Base-by-base conservation (phyloP, 495 filamentous ascomycete species). In the Neurospora sp. region DNA sequence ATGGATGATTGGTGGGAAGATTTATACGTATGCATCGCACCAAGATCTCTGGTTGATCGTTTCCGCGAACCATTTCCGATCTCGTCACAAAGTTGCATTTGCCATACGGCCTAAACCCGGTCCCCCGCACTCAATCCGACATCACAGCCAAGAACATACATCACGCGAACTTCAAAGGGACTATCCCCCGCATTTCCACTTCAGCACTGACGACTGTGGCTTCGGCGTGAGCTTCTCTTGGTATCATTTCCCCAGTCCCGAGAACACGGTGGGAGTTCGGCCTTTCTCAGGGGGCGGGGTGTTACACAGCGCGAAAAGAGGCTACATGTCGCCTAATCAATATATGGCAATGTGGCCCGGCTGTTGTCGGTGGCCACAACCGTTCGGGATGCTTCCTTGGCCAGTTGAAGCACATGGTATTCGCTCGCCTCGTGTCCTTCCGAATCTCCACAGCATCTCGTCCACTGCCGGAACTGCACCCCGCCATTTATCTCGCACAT, bases 271-370 rank as follows among this genome's bases (percentile, higher is more conserved):
- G 53, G 14, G 14, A 35, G 14, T 3, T 65, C 27, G 27, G 53
- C 7, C 27, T 17, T 65, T 65, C 27, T 35, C 53, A 35, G 53
- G 53, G 53, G 12, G 53, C 27, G 53, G 53, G 53, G 53, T 31
- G 53, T 65, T 65, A 14, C 53, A 65, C 27, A 65, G 53, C 53
- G 53, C 53, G 27, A 65, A 35, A 65, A 65, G 27, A 65, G 53
- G 27, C 27, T 65, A 37, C 53, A 65, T 65, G 27, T 35, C 27
- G 65, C 71, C 69, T 73, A 71, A 71, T 73, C 71, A 74, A 74
- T 74, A 41, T 73, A 61, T 68, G 73, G 73, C 70, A 69, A 74
- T 31, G 39, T 59, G 73, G 73, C 31, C 73, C 73, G 73, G 73
- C 69, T 73, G 39, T 68, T 44, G 22, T 69, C 35, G 39, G 68